phyloP scores from a whole-genome alignment of 805 yeast genomes.

The Allodekkera sacchari region DNA sequence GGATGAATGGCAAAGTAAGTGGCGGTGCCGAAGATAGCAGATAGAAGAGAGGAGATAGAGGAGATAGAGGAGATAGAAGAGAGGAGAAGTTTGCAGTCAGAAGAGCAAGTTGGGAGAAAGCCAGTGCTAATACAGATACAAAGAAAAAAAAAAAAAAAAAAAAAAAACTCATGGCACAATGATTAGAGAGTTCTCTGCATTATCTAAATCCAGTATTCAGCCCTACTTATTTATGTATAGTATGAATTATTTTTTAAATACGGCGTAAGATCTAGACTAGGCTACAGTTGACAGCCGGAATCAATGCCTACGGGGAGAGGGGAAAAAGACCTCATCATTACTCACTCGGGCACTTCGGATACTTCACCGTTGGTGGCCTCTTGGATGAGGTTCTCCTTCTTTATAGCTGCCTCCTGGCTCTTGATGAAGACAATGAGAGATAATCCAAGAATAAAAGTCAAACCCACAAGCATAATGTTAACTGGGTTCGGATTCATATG shows the following conservation, averaged over 20 bases:
- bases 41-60: too few relatives aligned
- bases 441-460: conserved; percentile 47
- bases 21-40: too few relatives aligned
- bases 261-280: too few relatives aligned
- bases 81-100: too few relatives aligned
- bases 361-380: conserved; percentile 59
- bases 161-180: too few relatives aligned
- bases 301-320: conserved; percentile 8
- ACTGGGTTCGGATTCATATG: conserved; percentile 75
- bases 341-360: conserved; percentile 29
- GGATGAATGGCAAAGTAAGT: too few relatives aligned
- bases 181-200: too few relatives aligned
- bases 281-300: too few relatives aligned
- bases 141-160: too few relatives aligned
- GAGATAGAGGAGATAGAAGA: too few relatives aligned
- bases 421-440: conserved; percentile 36
- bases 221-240: neutral
- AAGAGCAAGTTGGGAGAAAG: too few relatives aligned
- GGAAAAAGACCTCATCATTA: neutral
- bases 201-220: conserved; percentile 1
- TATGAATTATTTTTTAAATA: neutral
- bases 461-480: conserved; percentile 44
- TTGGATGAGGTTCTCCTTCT: conserved; percentile 44
- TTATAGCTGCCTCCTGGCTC: conserved; percentile 31
- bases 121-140: too few relatives aligned